phyloP scores from a whole-genome alignment of 768 basidiomycete species.

The Agaricus blazei region DNA sequence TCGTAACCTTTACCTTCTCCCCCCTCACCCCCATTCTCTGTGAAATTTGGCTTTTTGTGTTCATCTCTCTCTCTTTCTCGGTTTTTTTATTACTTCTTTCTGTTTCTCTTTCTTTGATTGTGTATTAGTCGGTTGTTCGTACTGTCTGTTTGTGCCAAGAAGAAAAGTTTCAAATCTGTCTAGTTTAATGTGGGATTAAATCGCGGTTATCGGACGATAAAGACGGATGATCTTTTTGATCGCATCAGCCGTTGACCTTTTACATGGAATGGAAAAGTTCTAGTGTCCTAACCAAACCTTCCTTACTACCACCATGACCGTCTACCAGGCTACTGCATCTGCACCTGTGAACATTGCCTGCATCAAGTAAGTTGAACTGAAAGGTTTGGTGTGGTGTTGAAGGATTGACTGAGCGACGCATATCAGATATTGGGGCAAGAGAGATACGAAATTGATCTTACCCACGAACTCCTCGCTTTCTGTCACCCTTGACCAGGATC shows the following conservation, averaged over 20 bases:
- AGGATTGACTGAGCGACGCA: too few species aligned
- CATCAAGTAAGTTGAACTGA: conserved; percentile 64
- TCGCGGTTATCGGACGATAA: not conserved
- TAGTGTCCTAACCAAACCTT: not conserved
- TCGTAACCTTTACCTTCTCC: conserved; percentile 6
- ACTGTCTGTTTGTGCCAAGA: conserved; percentile 4
- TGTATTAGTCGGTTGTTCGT: conserved; percentile 11
- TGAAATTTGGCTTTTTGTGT: conserved; percentile 8
- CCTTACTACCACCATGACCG: conserved; percentile 17
- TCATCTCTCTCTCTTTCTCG: conserved; percentile 7
- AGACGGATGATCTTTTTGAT: conserved; percentile 1
- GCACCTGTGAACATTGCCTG: conserved; percentile 98
- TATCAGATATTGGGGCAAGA: conserved; percentile 95
- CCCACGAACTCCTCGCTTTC: conserved; percentile 99
- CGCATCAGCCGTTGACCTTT: too few species aligned
- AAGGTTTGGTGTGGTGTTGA: too few species aligned
- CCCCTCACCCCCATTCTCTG: not conserved
- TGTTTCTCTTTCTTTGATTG: conserved; percentile 9
- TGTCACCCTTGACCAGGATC: conserved; percentile 94
- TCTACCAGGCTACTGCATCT: conserved; percentile 82
- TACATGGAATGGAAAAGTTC: too few species aligned
- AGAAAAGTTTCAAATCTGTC: conserved; percentile 10
- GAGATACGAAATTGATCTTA: conserved; percentile 90
- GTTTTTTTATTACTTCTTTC: conserved; percentile 11
- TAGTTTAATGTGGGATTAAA: conserved; percentile 5